Evolutionary conservation across 352 stramenopile species (phyloP), one percentile per base, ranked within the genome.

Genomic region (Detonula confervacea): DNA sequence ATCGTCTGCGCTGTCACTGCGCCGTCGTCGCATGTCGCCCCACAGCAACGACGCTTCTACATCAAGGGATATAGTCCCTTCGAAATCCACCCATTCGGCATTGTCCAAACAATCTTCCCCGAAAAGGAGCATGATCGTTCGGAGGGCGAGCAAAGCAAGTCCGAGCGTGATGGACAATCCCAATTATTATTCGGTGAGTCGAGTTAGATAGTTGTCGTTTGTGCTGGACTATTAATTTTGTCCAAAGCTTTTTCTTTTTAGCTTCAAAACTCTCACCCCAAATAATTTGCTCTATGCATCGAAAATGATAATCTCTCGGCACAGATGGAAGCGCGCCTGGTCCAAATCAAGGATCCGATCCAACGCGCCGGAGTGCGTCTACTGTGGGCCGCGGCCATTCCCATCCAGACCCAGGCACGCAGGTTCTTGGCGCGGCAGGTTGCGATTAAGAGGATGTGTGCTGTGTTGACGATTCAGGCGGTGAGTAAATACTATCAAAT

Each of bases 281-380:
- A 9, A 12, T 44, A 60, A 33, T 54, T 25, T 18, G 5, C 33
- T 20, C 59, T 51, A 54, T 44, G 7, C 16, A n/a, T n/a, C n/a
- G n/a, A n/a, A n/a, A n/a, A n/a, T n/a, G n/a, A n/a, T n/a, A n/a
- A n/a, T 57, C 30, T 27, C 24, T 55, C 30, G 18, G 24, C 55
- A 12, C 37, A 86, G 78, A 79, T 86, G 66, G 78, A 86, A 54
- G 27, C 69, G 39, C 70, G 66, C 20, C 65, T 86, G 35, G 46
- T 63, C 47, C 71, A 89, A 54, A 90, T 91, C 62, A 91, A 88
- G 68, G 89, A 94, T 70, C 89, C 87, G 5, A 92, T 94, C 65
- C 85, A 92, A 73, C 75, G 83, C 22, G 85, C 87, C 59, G 89
- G 89, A 20, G 62, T 89, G 33, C 72, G 81, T 16, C 71, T 94